phyloP scores from a whole-genome alignment of 1,284 basidiomycete species.

The Pholiota adiposa region DNA sequence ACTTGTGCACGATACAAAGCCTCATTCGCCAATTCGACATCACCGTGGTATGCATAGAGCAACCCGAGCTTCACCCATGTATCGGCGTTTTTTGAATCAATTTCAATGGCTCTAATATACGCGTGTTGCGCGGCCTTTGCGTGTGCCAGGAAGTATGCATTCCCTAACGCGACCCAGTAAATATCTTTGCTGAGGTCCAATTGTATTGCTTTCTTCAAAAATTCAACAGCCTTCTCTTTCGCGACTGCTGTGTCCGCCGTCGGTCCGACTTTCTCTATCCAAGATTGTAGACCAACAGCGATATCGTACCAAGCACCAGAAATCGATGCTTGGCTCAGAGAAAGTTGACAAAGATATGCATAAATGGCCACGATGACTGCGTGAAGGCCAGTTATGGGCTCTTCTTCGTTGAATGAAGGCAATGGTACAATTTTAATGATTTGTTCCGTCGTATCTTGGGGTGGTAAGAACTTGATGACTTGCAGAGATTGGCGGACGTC shows the following conservation, averaged over 20 bases:
- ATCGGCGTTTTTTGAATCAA: slow-evolving; percentile 72
- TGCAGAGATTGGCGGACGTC: slow-evolving; percentile 41
- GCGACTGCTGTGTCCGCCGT: slow-evolving; percentile 18
- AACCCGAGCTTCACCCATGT: slow-evolving; percentile 93
- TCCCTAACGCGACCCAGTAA: slow-evolving; percentile 86
- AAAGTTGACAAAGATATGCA: slow-evolving; percentile 75
- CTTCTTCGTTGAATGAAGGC: slow-evolving; percentile 30
- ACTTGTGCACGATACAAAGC: slow-evolving; percentile 89
- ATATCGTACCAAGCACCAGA: slow-evolving; percentile 82
- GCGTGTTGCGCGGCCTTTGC: slow-evolving; percentile 87
- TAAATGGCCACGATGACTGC: slow-evolving; percentile 65
- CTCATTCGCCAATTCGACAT: slow-evolving; percentile 85
- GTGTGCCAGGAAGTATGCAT: slow-evolving; percentile 71
- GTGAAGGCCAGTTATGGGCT: slow-evolving; percentile 40
- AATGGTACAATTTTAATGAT: slow-evolving; percentile 46
- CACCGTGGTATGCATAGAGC: slow-evolving; percentile 85
- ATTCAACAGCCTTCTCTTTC: slow-evolving; percentile 61
- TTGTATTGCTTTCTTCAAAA: slow-evolving; percentile 77
- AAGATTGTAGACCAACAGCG: slow-evolving; percentile 66
- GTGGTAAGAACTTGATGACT: slow-evolving; percentile 42
- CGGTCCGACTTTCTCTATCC: slow-evolving; percentile 42
- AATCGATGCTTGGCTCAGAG: slow-evolving; percentile 62
- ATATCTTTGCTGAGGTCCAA: slow-evolving; percentile 74
- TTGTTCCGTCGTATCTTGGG: slow-evolving; percentile 42
- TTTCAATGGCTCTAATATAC: slow-evolving; percentile 88